Conservation (phyloP, 1,284 basidiomycete species). For the Athelia psychrophila region DNA sequence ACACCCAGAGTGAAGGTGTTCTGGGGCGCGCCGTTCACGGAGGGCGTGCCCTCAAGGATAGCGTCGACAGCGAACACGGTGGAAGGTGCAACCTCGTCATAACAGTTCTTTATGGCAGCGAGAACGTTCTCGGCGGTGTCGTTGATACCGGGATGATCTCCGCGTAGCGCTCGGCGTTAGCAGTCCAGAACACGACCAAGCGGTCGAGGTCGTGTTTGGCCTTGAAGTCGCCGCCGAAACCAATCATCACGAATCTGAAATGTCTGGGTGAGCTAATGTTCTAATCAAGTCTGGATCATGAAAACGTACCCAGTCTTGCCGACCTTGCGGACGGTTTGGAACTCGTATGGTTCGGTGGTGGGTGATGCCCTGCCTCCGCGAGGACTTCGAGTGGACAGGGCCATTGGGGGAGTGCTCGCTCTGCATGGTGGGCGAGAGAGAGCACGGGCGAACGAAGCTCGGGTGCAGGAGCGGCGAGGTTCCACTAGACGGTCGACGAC, state of each 20-base stretch:
- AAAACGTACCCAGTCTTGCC: constrained; percentile 86
- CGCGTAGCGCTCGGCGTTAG: constrained; percentile 98
- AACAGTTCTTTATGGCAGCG: constrained; percentile 78
- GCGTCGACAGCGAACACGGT: constrained; percentile 95
- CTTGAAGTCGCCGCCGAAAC: constrained; percentile 95
- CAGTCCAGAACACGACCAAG: constrained; percentile 94
- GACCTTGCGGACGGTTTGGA: constrained; percentile 88
- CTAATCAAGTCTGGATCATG: constrained; percentile 7
- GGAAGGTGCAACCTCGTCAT: constrained; percentile 93
- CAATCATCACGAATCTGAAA: constrained; percentile 91
- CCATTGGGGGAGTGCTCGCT: too few relatives aligned
- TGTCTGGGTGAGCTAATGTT: constrained; percentile 6
- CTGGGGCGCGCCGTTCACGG: constrained; percentile 98
- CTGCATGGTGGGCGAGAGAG: too few relatives aligned
- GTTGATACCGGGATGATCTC: constrained; percentile 95
- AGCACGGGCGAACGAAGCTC: too few relatives aligned
- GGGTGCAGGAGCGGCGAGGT: too few relatives aligned
- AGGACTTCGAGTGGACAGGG: too few relatives aligned
- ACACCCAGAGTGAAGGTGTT: constrained; percentile 99
- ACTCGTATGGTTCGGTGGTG: constrained; percentile 80
- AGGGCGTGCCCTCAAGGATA: constrained; percentile 93
- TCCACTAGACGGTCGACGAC: too few relatives aligned
- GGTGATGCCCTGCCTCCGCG: too few relatives aligned
- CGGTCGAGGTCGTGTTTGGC: constrained; percentile 79
- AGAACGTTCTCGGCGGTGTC: constrained; percentile 93